Conservation (phyloP, 305 asterid species). For the Fraxinus baroniana region DNA sequence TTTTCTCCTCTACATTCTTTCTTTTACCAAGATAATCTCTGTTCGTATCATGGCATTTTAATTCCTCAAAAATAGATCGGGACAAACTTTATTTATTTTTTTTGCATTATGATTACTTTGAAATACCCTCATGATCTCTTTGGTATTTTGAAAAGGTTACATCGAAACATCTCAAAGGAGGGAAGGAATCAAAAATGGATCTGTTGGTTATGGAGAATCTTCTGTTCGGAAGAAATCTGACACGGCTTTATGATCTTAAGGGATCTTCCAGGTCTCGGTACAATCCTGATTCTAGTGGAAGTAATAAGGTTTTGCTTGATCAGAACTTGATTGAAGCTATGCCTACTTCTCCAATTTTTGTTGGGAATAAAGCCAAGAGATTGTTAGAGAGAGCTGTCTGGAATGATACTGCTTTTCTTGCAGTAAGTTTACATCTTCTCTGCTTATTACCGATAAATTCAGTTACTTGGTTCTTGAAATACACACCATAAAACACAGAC, state of each 20-base stretch:
- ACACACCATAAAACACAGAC: not conserved
- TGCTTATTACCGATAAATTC: not conserved
- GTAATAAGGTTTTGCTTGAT: slow-evolving; percentile 72
- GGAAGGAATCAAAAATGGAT: slow-evolving; percentile 79
- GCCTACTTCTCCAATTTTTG: slow-evolving; percentile 89
- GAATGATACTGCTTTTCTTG: slow-evolving; percentile 87
- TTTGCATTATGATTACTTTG: slow-evolving; percentile 11
- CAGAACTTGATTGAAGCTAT: slow-evolving; percentile 88
- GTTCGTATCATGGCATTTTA: not conserved
- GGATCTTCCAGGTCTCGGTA: slow-evolving; percentile 79
- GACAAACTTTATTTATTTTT: not conserved
- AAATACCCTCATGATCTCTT: slow-evolving; percentile 17
- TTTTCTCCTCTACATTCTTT: not conserved
- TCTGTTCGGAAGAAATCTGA: slow-evolving; percentile 63
- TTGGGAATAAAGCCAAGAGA: slow-evolving; percentile 73
- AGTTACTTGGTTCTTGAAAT: not conserved
- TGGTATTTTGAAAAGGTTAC: slow-evolving; percentile 47
- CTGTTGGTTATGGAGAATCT: slow-evolving; percentile 86
- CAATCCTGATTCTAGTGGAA: slow-evolving; percentile 76
- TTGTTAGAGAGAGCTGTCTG: slow-evolving; percentile 81
- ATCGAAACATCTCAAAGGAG: slow-evolving; percentile 68
- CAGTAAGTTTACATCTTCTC: slow-evolving; percentile 48
- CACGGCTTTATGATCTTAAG: slow-evolving; percentile 81
- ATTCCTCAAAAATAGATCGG: not conserved
- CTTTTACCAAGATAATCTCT: not conserved